Evolutionary conservation across 108 stramenopile species (phyloP), one percentile per base, ranked within the genome.

Genomic region (Cyclostephanos tholiformis): DNA sequence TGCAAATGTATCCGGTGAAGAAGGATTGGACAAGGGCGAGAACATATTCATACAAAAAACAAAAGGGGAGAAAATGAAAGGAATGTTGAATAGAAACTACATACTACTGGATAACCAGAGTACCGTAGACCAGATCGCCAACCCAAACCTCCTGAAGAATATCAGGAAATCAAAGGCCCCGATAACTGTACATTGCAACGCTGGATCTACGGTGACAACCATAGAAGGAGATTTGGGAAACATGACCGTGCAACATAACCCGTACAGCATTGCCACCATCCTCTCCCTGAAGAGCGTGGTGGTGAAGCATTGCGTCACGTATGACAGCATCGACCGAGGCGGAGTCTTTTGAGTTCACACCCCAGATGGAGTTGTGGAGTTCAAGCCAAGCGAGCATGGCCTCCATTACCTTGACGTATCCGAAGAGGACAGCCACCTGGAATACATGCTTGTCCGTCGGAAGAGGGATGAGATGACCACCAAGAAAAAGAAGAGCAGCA

Each of bases 201-300:
- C 66, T 1, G 82, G 82, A 2, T 59, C 26, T 22, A 27, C 52
- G 19, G 61, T 22, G 19, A 56, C 51, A 4, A 48, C 22, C 44
- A 2, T 59, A 0, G 17, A 57, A 19, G 77, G 85, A 7, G 23
- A 56, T 38, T 50, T 57, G 14, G 77, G 71, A 35, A 17, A 35
- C 14, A 50, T 50, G n/a, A 19, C 16, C n/a, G 82, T 86, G 17
- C 83, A 75, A 71, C 76, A 58, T 32, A 30, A 85, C 60, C 67
- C 67, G 3, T 51, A 71, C 9, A 66, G 76, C 27, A 74, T 82
- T 46, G 82, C 78, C 3, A 80, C 80, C 65, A 77, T 81, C 36
- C 6, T 50, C 4, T 50, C 49, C 2, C 49, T 50, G n/a, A 17
- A 19, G 16, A 50, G 2, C 16, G 64, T 82, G 2, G 29, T 58